phyloP scores from a whole-genome alignment of 2,329 filamentous ascomycete genomes.

The Calonectria hongkongensis region DNA sequence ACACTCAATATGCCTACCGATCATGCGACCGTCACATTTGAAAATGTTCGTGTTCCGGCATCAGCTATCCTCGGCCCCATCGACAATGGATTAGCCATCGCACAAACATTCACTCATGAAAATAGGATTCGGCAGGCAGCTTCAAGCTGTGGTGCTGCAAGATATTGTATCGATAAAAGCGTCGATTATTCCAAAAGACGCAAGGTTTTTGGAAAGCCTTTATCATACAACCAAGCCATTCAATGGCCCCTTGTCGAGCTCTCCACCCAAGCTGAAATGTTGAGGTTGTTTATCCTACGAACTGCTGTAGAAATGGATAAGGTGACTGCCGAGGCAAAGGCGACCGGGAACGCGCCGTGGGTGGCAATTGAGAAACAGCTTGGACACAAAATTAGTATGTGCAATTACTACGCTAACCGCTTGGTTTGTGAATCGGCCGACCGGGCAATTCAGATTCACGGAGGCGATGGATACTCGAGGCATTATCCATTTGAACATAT shows the following conservation, averaged over 20 bases:
- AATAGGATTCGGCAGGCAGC: slow-evolving; percentile 46
- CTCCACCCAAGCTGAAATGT: slow-evolving; percentile 43
- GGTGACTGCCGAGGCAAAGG: slow-evolving; percentile 14
- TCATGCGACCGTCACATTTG: slow-evolving; percentile 41
- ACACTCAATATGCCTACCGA: slow-evolving; percentile 48
- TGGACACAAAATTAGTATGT: slow-evolving; percentile 47
- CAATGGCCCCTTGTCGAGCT: slow-evolving; percentile 47
- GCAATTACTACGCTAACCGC: slow-evolving; percentile 46
- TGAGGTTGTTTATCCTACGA: slow-evolving; percentile 42
- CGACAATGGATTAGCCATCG: slow-evolving; percentile 42
- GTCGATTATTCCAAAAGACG: slow-evolving; percentile 41
- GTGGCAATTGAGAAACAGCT: slow-evolving; percentile 45
- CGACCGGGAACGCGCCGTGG: slow-evolving; percentile 35
- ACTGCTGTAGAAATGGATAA: slow-evolving; percentile 45
- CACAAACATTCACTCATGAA: slow-evolving; percentile 46
- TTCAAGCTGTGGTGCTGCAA: slow-evolving; percentile 42
- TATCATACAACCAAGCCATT: slow-evolving; percentile 44
- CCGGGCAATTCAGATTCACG: slow-evolving; percentile 45
- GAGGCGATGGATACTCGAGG: slow-evolving; percentile 44
- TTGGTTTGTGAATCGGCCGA: slow-evolving; percentile 44
- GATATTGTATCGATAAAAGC: slow-evolving; percentile 42
- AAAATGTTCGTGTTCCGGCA: slow-evolving; percentile 35
- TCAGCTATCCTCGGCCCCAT: slow-evolving; percentile 37
- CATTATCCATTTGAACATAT: slow-evolving; percentile 47
- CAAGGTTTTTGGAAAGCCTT: slow-evolving; percentile 42